These are phyloP conservation scores for Vitrella brassicaformis DNA, from an alignment of 73 alveolate genomes.

Conservation along the genomic window DNA sequence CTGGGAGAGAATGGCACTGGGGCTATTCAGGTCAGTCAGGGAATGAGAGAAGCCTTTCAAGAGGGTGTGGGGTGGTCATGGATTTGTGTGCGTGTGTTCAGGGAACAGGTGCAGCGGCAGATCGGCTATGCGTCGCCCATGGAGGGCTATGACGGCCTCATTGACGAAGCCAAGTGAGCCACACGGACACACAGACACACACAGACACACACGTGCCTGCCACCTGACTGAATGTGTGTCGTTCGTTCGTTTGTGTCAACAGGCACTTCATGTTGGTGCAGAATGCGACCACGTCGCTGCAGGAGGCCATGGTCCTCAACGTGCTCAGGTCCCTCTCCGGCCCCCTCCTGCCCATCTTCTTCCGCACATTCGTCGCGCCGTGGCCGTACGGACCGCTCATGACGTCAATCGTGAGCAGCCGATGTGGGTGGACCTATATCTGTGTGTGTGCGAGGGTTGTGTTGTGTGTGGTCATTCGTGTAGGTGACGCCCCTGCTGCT, in stretches of 20 bases:
- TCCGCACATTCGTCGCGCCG: background rate
- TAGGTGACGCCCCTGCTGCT: background rate
- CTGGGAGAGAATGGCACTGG: background rate
- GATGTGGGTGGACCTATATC: too few species aligned
- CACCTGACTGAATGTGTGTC: too few species aligned
- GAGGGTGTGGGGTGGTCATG: background rate
- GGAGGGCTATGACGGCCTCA: background rate
- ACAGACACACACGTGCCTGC: too few species aligned
- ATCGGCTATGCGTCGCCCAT: background rate
- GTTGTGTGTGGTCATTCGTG: too few species aligned
- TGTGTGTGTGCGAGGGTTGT: too few species aligned
- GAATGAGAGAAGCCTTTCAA: too few species aligned
- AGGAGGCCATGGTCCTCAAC: background rate
- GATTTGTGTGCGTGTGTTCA: background rate
- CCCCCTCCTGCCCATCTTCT: background rate
- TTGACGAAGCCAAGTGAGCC: background rate
- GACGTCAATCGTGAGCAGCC: background rate
- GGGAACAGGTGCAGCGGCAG: background rate
- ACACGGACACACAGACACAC: too few species aligned
- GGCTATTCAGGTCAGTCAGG: background rate
- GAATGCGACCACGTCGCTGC: too few species aligned
- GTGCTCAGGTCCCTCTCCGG: background rate
- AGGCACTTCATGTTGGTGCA: too few species aligned
- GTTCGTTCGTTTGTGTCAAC: too few species aligned
- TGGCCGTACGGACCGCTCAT: background rate